These are phyloP conservation scores for Barnettozyma sucrosica DNA, from an alignment of 805 yeast species.

Conservation along the genomic window DNA sequence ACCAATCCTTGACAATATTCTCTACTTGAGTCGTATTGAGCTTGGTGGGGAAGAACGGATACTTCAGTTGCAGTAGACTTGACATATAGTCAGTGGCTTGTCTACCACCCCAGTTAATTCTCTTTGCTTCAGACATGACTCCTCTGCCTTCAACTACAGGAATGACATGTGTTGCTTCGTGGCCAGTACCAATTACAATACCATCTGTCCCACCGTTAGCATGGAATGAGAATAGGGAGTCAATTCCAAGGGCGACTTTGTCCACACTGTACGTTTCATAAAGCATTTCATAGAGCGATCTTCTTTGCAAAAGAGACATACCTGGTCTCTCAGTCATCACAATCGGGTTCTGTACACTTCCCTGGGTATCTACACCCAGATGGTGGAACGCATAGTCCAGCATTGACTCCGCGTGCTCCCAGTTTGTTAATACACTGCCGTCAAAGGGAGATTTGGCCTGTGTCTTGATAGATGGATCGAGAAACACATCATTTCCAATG, in stretches of 20 bases:
- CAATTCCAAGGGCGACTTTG: slow-evolving; percentile 74
- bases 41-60: slow-evolving; percentile 85
- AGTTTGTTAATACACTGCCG: slow-evolving; percentile 79
- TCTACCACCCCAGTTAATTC: slow-evolving; percentile 91
- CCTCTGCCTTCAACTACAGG: slow-evolving; percentile 78
- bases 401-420: slow-evolving; percentile 84
- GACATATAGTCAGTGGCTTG: slow-evolving; percentile 60
- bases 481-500: slow-evolving; percentile 75
- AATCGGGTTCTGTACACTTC: slow-evolving; percentile 69
- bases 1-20: slow-evolving; percentile 63
- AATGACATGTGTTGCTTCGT: slow-evolving; percentile 74
- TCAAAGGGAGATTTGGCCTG: slow-evolving; percentile 79
- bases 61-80: slow-evolving; percentile 65
- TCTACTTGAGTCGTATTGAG: slow-evolving; percentile 59
- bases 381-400: slow-evolving; percentile 81
- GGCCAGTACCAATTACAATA: slow-evolving; percentile 75
- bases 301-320: slow-evolving; percentile 63
- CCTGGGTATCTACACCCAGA: slow-evolving; percentile 51
- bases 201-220: slow-evolving; percentile 58
- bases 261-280: slow-evolving; percentile 82
- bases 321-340: slow-evolving; percentile 76
- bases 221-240: slow-evolving; percentile 71
- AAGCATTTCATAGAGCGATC: slow-evolving; percentile 69
- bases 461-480: slow-evolving; percentile 64
- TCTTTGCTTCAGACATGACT: slow-evolving; percentile 56